These are phyloP conservation scores for Skeletonema marinoi DNA, from an alignment of 108 stramenopile genomes.

Conservation along the genomic window DNA sequence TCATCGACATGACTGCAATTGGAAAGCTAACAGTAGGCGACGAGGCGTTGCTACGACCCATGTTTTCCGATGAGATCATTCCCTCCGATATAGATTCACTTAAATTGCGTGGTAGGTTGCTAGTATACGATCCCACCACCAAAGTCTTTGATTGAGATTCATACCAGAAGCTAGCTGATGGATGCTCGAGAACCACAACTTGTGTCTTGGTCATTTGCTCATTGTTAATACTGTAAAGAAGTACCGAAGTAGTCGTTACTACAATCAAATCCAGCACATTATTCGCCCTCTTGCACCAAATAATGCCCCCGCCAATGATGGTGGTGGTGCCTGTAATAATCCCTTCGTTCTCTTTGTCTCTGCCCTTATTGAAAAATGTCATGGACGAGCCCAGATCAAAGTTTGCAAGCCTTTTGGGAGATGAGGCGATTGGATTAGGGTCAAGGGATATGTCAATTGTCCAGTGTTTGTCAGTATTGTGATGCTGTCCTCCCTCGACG, in stretches of 20 bases:
- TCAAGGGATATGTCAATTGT: slow-evolving; percentile 31
- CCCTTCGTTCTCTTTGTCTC: slow-evolving; percentile 7
- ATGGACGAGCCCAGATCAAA: slow-evolving; percentile 5
- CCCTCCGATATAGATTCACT: not conserved
- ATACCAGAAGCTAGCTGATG: slow-evolving; percentile 33
- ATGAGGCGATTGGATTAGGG: slow-evolving; percentile 10
- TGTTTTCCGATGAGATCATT: slow-evolving; percentile 4
- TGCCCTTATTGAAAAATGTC: slow-evolving; percentile 5
- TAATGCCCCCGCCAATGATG: slow-evolving; percentile 35
- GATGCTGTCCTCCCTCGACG: not conserved
- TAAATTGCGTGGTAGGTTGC: not conserved
- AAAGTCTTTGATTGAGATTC: slow-evolving; percentile 23
- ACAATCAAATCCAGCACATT: slow-evolving; percentile 24
- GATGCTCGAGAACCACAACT: slow-evolving; percentile 19
- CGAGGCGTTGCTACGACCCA: not conserved
- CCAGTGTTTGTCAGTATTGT: slow-evolving; percentile 27
- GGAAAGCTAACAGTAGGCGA: slow-evolving; percentile 11
- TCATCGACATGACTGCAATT: slow-evolving; percentile 34
- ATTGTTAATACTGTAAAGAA: slow-evolving; percentile 26
- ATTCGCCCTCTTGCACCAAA: slow-evolving; percentile 21
- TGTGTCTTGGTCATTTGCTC: slow-evolving; percentile 18
- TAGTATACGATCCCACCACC: slow-evolving; percentile 34
- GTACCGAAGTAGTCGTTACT: slow-evolving; percentile 21
- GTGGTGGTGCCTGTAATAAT: slow-evolving; percentile 10
- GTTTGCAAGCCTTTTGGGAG: slow-evolving; percentile 8